phyloP scores from a whole-genome alignment of 2,329 filamentous ascomycete species.

The Coleophoma cylindrospora region DNA sequence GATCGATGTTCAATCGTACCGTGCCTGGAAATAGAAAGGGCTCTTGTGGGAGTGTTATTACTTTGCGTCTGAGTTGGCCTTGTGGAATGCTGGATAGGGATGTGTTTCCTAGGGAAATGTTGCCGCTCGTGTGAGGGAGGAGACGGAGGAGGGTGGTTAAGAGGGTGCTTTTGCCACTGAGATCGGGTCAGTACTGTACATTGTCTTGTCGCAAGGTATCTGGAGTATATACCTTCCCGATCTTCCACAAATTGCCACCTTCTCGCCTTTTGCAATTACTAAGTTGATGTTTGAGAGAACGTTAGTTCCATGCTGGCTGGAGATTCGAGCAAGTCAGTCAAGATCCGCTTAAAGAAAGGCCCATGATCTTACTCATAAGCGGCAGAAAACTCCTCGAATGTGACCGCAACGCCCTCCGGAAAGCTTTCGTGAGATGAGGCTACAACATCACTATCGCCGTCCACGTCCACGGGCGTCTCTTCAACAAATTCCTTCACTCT shows the following conservation, averaged over 20 bases:
- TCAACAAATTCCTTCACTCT: conserved; percentile 10
- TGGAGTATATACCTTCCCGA: conserved; percentile 4
- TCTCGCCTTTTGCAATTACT: conserved; percentile 42
- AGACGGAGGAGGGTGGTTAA: conserved; percentile 44
- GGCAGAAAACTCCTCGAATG: conserved; percentile 23
- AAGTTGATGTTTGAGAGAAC: conserved; percentile 28
- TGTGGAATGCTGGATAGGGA: conserved; percentile 38
- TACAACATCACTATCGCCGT: background rate
- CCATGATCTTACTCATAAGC: conserved; percentile 18
- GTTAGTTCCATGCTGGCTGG: background rate
- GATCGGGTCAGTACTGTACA: background rate
- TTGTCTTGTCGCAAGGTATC: background rate
- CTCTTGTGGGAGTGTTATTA: conserved; percentile 39
- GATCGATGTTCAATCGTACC: conserved; percentile 44
- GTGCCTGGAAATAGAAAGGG: conserved; percentile 41
- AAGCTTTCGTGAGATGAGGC: conserved; percentile 8
- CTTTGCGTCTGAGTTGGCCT: conserved; percentile 35
- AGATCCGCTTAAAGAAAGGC: background rate
- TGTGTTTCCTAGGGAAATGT: conserved; percentile 40
- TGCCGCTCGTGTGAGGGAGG: conserved; percentile 33
- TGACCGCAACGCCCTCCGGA: conserved; percentile 21
- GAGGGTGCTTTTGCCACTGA: conserved; percentile 36
- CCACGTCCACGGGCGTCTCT: conserved; percentile 5
- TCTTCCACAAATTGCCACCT: conserved; percentile 44
- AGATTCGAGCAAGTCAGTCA: background rate